These are phyloP conservation scores for Arthrinium puccinioides DNA, from an alignment of 2,329 filamentous ascomycete species.

Conservation along the genomic window DNA sequence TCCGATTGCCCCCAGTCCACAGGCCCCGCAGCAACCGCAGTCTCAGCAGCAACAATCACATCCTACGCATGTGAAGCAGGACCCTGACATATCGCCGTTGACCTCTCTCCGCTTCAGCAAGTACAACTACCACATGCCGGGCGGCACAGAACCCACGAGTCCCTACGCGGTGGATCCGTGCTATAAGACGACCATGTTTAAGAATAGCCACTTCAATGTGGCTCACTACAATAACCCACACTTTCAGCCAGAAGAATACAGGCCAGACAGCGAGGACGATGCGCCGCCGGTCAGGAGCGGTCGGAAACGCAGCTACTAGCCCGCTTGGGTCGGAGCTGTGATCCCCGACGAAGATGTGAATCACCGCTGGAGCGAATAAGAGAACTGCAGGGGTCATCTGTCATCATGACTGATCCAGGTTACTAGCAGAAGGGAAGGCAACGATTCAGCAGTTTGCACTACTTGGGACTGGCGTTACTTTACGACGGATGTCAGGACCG, in stretches of 20 bases:
- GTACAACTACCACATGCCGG: constrained; percentile 37
- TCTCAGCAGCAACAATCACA: constrained; percentile 23
- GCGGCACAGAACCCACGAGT: constrained; percentile 24
- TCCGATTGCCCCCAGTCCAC: background rate
- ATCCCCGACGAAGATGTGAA: no score
- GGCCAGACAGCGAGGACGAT: constrained; percentile 33
- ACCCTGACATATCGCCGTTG: constrained; percentile 18
- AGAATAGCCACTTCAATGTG: constrained; percentile 59
- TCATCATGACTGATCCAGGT: no score
- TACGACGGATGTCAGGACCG: no score
- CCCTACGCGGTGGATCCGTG: constrained; percentile 32
- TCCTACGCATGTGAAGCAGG: constrained; percentile 8
- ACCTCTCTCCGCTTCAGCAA: constrained; percentile 44
- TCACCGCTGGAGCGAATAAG: no score
- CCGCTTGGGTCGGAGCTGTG: no score
- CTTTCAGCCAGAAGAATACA: constrained; percentile 49
- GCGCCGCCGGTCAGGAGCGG: constrained; percentile 12
- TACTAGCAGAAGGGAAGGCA: no score
- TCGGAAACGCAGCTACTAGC: constrained; percentile 1
- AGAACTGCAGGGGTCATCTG: no score
- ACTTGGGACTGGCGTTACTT: no score
- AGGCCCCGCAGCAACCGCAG: constrained; percentile 7
- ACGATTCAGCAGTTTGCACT: no score
- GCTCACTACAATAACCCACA: constrained; percentile 61
- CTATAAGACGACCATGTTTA: constrained; percentile 51